Evolutionary conservation across 1,139 yeast species (phyloP), one percentile per base, ranked within the genome.

Genomic region (Meyerozyma elateridarum): DNA sequence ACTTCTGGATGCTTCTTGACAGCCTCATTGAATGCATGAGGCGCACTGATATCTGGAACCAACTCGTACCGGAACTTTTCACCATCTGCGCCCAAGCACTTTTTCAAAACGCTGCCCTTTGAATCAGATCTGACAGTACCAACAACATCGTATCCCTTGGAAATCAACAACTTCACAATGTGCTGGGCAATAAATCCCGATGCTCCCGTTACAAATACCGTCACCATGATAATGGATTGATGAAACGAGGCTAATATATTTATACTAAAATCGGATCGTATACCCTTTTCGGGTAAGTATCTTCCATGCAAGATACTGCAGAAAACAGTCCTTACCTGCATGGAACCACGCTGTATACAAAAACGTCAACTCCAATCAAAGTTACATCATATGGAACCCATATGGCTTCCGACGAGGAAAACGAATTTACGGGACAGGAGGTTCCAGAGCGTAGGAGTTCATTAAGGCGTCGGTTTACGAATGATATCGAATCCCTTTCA

Each of bases 171-270:
- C 35, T 54, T 45, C 26, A 54, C 44, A 9, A 59, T 47, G 33
- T 54, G 54, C 35, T 51, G 53, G n/a, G 68, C 70, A 35, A 64
- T 55, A 38, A 51, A 64, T 4, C 70, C 70, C 16, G 61, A 52
- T 20, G 66, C 70, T 14, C 71, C 70, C 11, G 69, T 52, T 12
- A 65, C 61, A 31, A 62, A 59, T 17, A 59, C 60, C 11, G 51
- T 38, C 8, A 37, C 15, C 27, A 24, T 24, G 9, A 15, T 5
- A 8, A 24, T 9, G 9, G 8, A 14, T 7, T 8, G 27, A 8
- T 15, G 13, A 22, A 8, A 3, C 15, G 11, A 14, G 11, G 13
- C 13, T 22, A n/a, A n/a, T n/a, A n/a, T n/a, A n/a, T n/a, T n/a
- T n/a, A n/a, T n/a, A n/a, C n/a, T 22, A 12, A 9, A 18, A 11